phyloP scores from a whole-genome alignment of 352 stramenopile species.

The Globisporangium okanoganense region DNA sequence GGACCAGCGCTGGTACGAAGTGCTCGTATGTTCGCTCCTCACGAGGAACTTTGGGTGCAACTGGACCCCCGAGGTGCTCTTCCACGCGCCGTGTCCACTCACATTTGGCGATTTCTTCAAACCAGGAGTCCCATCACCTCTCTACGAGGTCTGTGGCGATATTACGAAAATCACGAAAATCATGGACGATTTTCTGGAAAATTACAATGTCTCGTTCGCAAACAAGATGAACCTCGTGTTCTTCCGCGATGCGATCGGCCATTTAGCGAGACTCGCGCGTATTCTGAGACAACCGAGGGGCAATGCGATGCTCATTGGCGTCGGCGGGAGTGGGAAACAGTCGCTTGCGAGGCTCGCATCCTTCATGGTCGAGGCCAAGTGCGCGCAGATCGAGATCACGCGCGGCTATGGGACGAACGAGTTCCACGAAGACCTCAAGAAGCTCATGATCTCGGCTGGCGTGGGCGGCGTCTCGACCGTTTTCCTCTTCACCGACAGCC shows the following conservation, averaged over 20 bases:
- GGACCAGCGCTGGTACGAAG: constrained; percentile 91
- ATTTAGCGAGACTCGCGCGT: constrained; percentile 85
- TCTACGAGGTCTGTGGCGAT: constrained; percentile 88
- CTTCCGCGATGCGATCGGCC: constrained; percentile 91
- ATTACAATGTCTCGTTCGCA: constrained; percentile 93
- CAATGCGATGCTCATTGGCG: constrained; percentile 96
- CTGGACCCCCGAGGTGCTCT: constrained; percentile 79
- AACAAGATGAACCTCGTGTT: constrained; percentile 97
- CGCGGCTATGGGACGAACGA: constrained; percentile 86
- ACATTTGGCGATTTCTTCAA: constrained; percentile 93
- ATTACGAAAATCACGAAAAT: constrained; percentile 76
- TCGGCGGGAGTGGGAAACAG: constrained; percentile 93
- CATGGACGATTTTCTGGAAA: constrained; percentile 91
- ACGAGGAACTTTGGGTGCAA: constrained; percentile 70
- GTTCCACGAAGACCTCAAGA: constrained; percentile 92
- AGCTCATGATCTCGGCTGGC: constrained; percentile 91
- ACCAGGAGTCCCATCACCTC: constrained; percentile 56
- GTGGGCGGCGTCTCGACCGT: constrained; percentile 74
- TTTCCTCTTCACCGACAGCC: constrained; percentile 95
- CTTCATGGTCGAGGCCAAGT: constrained; percentile 91
- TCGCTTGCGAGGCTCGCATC: constrained; percentile 87
- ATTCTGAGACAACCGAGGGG: constrained; percentile 91
- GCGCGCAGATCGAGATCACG: constrained; percentile 92
- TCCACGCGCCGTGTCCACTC: constrained; percentile 83
- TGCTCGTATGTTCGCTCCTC: constrained; percentile 83